Percentiles rank a stretch among this genome's conserved stretches.
These are phyloP conservation scores for Ceratobasidium papillatum DNA, from an alignment of 1,284 basidiomycete genomes.

Conservation along the genomic window DNA sequence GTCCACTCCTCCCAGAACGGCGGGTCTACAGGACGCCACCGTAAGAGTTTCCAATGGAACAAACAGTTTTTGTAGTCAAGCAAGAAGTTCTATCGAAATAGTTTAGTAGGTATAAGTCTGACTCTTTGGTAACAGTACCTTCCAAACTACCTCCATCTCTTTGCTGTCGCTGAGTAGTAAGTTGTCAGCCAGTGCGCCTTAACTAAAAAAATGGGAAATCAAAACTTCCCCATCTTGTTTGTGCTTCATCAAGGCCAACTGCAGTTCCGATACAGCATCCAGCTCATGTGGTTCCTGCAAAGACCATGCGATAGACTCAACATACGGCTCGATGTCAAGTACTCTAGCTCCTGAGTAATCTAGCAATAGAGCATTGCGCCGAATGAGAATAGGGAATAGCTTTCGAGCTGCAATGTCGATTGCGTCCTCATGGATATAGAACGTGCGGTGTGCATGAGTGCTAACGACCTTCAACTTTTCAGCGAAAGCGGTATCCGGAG, in stretches of 20 bases:
- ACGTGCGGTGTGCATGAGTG: background rate
- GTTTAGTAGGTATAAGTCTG: background rate
- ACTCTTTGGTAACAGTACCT: background rate
- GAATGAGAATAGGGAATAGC: background rate
- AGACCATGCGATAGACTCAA: constrained; percentile 13
- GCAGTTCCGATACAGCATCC: background rate
- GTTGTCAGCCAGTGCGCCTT: background rate
- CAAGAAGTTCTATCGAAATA: background rate
- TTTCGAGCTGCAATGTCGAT: background rate
- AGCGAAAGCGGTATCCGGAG: background rate
- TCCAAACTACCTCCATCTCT: background rate
- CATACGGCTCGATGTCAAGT: background rate
- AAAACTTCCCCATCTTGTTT: constrained; percentile 1
- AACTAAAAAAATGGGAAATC: background rate
- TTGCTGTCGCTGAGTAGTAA: background rate
- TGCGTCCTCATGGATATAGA: background rate
- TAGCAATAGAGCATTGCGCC: background rate
- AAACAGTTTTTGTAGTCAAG: background rate
- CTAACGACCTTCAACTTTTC: background rate
- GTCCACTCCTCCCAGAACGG: constrained; percentile 19
- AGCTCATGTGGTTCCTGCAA: background rate
- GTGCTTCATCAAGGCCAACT: background rate
- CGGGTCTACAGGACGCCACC: background rate
- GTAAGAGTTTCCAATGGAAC: background rate
- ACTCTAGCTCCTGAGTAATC: background rate